Evolutionary conservation across 202 grass and related monocot genomes (phyloP).

Genomic region (Brachypodium distachyon): DNA sequence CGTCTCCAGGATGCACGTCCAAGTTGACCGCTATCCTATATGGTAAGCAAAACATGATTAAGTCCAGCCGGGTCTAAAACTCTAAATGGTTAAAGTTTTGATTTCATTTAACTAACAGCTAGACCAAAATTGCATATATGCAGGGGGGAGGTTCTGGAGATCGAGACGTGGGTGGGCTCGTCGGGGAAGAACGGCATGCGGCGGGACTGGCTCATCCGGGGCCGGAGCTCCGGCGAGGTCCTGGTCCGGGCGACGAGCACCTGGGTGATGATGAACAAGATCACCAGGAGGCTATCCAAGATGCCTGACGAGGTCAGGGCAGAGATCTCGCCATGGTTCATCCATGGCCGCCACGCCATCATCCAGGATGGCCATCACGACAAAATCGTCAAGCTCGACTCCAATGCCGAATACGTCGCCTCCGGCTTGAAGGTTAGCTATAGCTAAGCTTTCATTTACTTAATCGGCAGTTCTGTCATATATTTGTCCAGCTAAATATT

Average conservation of each 20-base stretch:
- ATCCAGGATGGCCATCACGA: slow-evolving; percentile 22
- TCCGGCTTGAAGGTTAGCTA: slow-evolving; percentile 42
- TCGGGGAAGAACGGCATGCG: slow-evolving; percentile 74
- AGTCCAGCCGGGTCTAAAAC: too few relatives aligned
- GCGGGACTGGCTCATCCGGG: slow-evolving; percentile 45
- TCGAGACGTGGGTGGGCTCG: slow-evolving; percentile 59
- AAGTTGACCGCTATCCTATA: slow-evolving; percentile 49
- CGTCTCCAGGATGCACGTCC: slow-evolving; percentile 62
- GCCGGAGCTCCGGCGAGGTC: slow-evolving; percentile 7
- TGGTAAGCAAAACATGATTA: too few relatives aligned
- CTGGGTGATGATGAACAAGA: slow-evolving; percentile 67
- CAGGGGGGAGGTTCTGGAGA: slow-evolving; percentile 65
- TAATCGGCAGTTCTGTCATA: too few relatives aligned
- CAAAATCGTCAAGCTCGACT: slow-evolving; percentile 56
- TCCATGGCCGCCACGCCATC: slow-evolving; percentile 23
- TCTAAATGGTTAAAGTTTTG: too few relatives aligned
- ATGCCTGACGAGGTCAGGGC: slow-evolving; percentile 51
- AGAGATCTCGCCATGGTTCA: slow-evolving; percentile 56
- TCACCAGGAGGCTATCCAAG: slow-evolving; percentile 51
- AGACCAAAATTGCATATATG: not conserved
- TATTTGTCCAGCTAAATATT: too few relatives aligned
- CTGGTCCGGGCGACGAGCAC: slow-evolving; percentile 54
- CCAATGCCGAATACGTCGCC: slow-evolving; percentile 30
- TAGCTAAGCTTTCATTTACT: too few relatives aligned
- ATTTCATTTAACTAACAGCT: too few relatives aligned